phyloP scores from a whole-genome alignment of 2,329 filamentous ascomycete species.

The Penicillium digitatum region DNA sequence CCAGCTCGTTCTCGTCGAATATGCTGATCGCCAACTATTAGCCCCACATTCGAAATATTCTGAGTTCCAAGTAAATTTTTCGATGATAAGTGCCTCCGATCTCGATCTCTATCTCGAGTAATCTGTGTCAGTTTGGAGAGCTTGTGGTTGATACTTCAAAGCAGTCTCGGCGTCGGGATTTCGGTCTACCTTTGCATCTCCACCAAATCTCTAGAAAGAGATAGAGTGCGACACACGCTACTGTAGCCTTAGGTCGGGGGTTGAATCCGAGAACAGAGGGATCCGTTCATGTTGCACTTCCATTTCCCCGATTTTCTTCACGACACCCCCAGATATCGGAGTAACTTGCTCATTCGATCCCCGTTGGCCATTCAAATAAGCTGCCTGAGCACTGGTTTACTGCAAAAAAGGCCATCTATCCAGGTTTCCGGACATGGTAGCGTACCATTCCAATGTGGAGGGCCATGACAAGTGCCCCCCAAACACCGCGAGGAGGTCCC shows the following conservation, averaged over 20 bases:
- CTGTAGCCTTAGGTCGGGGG: background rate
- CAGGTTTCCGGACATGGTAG: constrained; percentile 17
- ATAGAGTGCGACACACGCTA: background rate
- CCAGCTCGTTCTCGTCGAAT: background rate
- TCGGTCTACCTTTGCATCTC: background rate
- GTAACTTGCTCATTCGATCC: background rate
- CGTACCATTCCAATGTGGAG: constrained; percentile 9
- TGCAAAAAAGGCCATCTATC: background rate
- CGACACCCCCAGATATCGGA: background rate
- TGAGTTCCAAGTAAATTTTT: background rate
- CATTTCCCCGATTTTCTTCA: background rate
- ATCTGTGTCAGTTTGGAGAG: background rate
- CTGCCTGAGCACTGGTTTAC: background rate
- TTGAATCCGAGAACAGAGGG: background rate
- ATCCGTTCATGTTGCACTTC: background rate
- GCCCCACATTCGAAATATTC: background rate
- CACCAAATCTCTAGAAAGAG: background rate
- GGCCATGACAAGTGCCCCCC: constrained; percentile 22
- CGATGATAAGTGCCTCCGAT: background rate
- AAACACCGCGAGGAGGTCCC: constrained; percentile 11
- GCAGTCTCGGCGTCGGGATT: background rate
- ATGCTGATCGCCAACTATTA: background rate
- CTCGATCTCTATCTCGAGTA: background rate
- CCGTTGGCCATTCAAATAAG: background rate
- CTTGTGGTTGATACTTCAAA: background rate